Evolutionary conservation across 306 rosid species (phyloP), one percentile per base, ranked within the genome.

Genomic region (Rosa multiflora): DNA sequence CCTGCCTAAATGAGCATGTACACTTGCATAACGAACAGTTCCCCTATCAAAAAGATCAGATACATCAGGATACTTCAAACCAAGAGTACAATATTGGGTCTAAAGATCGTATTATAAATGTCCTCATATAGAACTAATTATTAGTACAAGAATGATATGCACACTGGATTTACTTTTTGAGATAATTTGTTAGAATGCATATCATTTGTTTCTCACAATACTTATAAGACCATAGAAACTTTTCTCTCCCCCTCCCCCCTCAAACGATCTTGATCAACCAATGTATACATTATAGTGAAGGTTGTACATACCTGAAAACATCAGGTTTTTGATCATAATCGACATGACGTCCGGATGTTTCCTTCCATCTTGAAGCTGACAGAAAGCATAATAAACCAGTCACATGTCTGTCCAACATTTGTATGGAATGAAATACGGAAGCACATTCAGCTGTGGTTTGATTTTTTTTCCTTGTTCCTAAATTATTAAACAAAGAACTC

Each of bases 271-370:
- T 69, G 73, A 79, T 55, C 71, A 46, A 35, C 71, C 42, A 70
- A 42, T 42, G 47, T 55, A 61, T 51, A 53, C 37, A 51, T 43
- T n/a, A 51, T 53, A 46, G 4, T 52, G 47, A 73, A 46, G 67
- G 61, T 40, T 77, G 35, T 72, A 75, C 7, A 53, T 67, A 79
- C 86, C 86, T 83, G 73, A 83, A 83, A 74, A 83, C 79, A 52
- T 83, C 86, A 20, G 86, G 86, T 53, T 83, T 83, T 83, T 83
- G 86, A 73, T 83, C 86, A 78, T 83, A 83, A 74, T 69, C 83
- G 63, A 83, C 86, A 74, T 83, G 86, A 46, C 77, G 80, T 47
- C 86, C 86, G 49, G 86, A 74, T 37, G 70, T 58, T 39, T 83
- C 86, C 40, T 47, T 79, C 86, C 86, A 83, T 61, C 61, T 83